Percentiles rank a stretch among this genome's conserved stretches.
Evolutionary conservation across 2,329 filamentous ascomycete genomes (phyloP).

Genomic region (Beauveria pseudobassiana): DNA sequence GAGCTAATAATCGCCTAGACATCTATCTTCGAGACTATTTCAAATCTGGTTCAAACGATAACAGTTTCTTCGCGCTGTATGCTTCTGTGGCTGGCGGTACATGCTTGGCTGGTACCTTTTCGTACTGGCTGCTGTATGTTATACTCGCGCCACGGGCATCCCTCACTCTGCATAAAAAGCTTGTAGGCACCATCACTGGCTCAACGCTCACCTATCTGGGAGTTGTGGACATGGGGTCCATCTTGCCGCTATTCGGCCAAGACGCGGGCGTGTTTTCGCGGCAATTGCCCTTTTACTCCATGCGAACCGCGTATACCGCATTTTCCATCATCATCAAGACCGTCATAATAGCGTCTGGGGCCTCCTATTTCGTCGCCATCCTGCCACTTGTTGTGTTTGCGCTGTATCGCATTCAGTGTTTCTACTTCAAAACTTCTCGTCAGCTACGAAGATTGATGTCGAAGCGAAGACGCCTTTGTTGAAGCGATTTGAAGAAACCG

Average conservation of each 20-base stretch:
- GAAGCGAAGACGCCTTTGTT: conserved; percentile 24
- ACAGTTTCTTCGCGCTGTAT: neutral
- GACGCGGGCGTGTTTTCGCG: neutral
- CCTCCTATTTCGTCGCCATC: conserved; percentile 21
- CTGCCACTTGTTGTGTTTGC: conserved; percentile 30
- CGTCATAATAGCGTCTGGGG: neutral
- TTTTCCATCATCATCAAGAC: conserved; percentile 6
- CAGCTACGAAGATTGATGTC: conserved; percentile 23
- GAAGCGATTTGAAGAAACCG: conserved; percentile 20
- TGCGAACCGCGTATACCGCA: neutral
- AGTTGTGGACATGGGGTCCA: neutral
- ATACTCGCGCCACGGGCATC: conserved; percentile 2
- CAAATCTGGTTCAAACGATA: neutral
- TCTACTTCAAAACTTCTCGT: conserved; percentile 25
- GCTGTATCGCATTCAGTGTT: conserved; percentile 21
- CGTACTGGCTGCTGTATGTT: neutral
- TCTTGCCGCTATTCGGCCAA: conserved; percentile 2
- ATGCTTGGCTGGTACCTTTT: neutral
- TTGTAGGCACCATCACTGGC: neutral
- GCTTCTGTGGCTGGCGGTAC: neutral
- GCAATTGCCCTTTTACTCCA: neutral
- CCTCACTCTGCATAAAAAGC: neutral
- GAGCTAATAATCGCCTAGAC: neutral
- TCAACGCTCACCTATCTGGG: conserved; percentile 1
- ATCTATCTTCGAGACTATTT: neutral